A percentile compares a stretch with the other conserved stretches of the same genome.
phyloP scores from a whole-genome alignment of 2,329 filamentous ascomycete genomes.

The Ophiostoma sp. region DNA sequence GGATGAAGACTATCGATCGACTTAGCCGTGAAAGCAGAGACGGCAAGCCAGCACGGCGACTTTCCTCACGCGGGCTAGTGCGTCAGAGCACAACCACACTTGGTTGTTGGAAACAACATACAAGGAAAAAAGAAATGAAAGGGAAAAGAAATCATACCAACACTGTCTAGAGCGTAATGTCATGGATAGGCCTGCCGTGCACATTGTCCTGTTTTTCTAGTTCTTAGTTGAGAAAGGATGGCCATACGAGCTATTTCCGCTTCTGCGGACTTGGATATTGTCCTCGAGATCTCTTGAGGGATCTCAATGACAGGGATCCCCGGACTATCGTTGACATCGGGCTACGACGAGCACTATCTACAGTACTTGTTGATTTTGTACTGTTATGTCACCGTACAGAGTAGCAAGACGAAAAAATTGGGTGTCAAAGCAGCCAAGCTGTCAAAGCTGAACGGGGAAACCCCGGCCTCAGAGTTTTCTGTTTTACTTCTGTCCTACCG shows the following conservation, averaged over 20 bases:
- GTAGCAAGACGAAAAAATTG: neutral
- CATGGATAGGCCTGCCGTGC: neutral
- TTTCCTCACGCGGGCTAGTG: neutral
- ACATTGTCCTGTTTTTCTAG: neutral
- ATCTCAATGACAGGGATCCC: constrained; percentile 4
- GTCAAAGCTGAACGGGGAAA: neutral
- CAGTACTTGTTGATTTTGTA: neutral
- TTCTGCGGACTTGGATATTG: neutral
- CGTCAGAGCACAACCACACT: neutral
- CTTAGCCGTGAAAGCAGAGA: neutral
- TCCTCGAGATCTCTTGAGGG: neutral
- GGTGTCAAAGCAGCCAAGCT: neutral
- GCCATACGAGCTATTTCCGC: constrained; percentile 1
- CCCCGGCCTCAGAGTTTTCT: neutral
- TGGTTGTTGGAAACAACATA: neutral
- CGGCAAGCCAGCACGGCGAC: constrained; percentile 8
- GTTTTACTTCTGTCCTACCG: neutral
- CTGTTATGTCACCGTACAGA: neutral
- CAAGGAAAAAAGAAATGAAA: neutral
- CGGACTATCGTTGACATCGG: constrained; percentile 2
- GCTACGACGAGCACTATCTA: neutral
- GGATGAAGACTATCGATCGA: neutral
- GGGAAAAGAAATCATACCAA: neutral
- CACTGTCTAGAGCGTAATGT: neutral
- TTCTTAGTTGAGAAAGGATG: neutral